Evolutionary conservation across 2,329 filamentous ascomycete genomes (phyloP).

Genomic region (Sporothrix pallida): DNA sequence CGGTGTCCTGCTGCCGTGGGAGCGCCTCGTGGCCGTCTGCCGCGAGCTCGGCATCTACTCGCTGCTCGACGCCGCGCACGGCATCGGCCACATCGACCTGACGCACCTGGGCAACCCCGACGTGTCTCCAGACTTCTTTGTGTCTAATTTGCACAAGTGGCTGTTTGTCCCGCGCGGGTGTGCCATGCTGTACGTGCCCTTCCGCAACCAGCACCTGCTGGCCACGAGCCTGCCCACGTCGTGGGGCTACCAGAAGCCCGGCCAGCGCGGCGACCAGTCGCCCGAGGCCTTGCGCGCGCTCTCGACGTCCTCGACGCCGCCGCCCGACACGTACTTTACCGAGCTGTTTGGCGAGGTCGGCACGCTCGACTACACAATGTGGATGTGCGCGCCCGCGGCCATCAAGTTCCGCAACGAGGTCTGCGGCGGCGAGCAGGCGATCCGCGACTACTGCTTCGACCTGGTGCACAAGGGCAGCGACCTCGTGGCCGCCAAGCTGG

Average conservation of each 20-base stretch:
- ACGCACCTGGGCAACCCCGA: slow-evolving; percentile 53
- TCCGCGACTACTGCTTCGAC: slow-evolving; percentile 61
- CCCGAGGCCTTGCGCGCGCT: background rate
- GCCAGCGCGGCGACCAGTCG: slow-evolving; percentile 20
- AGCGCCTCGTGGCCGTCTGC: slow-evolving; percentile 63
- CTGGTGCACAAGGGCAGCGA: slow-evolving; percentile 63
- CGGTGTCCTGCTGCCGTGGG: slow-evolving; percentile 72
- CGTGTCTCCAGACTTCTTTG: slow-evolving; percentile 73
- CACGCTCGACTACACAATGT: slow-evolving; percentile 68
- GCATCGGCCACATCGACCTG: slow-evolving; percentile 71
- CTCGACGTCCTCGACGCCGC: slow-evolving; percentile 29
- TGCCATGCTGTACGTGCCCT: slow-evolving; percentile 71
- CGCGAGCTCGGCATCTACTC: slow-evolving; percentile 64
- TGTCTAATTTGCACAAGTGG: slow-evolving; percentile 78
- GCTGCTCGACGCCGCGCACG: slow-evolving; percentile 73
- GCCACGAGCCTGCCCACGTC: slow-evolving; percentile 72
- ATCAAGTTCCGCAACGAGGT: slow-evolving; percentile 65
- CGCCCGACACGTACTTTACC: slow-evolving; percentile 59
- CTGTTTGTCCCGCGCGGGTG: slow-evolving; percentile 72
- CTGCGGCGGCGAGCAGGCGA: slow-evolving; percentile 68
- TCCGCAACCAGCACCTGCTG: slow-evolving; percentile 69
- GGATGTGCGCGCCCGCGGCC: slow-evolving; percentile 66
- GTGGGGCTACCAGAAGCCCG: slow-evolving; percentile 61
- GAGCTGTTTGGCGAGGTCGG: slow-evolving; percentile 69
- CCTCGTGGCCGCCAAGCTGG: slow-evolving; percentile 61